Evolutionary conservation across 176 grass and related monocot genomes (phyloP).

Genomic region (Phragmites australis): DNA sequence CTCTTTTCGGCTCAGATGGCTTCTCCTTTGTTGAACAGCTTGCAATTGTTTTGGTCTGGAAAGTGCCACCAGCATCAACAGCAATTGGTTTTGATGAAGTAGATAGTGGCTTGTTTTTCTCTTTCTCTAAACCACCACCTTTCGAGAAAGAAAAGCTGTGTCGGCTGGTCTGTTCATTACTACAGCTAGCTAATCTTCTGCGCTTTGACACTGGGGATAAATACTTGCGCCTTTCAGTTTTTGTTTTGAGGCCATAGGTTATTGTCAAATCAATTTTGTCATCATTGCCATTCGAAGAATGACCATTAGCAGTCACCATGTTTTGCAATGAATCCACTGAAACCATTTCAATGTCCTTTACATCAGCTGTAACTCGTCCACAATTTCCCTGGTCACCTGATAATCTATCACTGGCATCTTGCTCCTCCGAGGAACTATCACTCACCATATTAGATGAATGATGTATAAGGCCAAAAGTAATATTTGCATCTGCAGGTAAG

Average conservation of each 20-base stretch:
- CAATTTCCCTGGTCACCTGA: slow-evolving; percentile 35
- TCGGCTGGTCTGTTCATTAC: slow-evolving; percentile 52
- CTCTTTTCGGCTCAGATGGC: slow-evolving; percentile 17
- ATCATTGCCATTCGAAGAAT: slow-evolving; percentile 34
- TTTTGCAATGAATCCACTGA: slow-evolving; percentile 29
- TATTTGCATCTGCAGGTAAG: slow-evolving; percentile 63
- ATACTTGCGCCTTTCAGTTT: slow-evolving; percentile 56
- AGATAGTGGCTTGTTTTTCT: slow-evolving; percentile 36
- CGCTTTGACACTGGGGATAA: slow-evolving; percentile 75
- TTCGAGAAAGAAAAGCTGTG: slow-evolving; percentile 44
- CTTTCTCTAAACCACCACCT: slow-evolving; percentile 33
- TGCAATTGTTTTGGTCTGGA: neutral
- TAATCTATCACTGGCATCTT: slow-evolving; percentile 49
- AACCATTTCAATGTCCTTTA: slow-evolving; percentile 33
- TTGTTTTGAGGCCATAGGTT: slow-evolving; percentile 49
- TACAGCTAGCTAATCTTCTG: slow-evolving; percentile 73
- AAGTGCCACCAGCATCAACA: slow-evolving; percentile 31
- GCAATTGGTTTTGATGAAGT: slow-evolving; percentile 38
- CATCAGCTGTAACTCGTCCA: slow-evolving; percentile 34
- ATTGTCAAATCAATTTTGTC: slow-evolving; percentile 30
- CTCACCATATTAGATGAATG: slow-evolving; percentile 41
- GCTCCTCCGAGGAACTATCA: slow-evolving; percentile 55
- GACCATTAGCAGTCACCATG: slow-evolving; percentile 41
- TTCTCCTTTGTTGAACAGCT: slow-evolving; percentile 44
- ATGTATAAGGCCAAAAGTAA: slow-evolving; percentile 35